Evolutionary conservation across 148 eudicot species (phyloP).

Genomic region (Rhododendron simsii): DNA sequence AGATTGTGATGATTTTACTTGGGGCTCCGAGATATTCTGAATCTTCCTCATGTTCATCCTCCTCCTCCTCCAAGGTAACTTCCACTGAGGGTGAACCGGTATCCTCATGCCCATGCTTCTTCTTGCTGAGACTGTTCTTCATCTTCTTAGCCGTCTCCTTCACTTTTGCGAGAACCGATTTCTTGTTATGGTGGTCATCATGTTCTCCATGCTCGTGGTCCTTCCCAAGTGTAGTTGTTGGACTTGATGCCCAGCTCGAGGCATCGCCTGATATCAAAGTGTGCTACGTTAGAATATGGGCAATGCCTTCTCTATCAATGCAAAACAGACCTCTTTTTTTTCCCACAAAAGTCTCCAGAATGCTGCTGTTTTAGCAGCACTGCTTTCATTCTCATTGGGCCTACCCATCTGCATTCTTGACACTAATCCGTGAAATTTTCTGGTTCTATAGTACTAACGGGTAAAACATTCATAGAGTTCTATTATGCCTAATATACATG

Average conservation of each 20-base stretch:
- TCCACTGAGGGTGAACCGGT: conserved; percentile 34
- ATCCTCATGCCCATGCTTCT: conserved; percentile 27
- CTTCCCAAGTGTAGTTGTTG: conserved; percentile 27
- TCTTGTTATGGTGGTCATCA: conserved; percentile 36
- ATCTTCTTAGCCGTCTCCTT: conserved; percentile 72
- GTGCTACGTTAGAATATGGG: background rate
- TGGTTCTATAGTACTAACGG: background rate
- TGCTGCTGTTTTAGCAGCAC: background rate
- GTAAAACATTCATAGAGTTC: background rate
- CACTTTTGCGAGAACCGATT: conserved; percentile 59
- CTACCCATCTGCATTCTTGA: background rate
- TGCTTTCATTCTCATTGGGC: background rate
- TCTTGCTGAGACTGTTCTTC: conserved; percentile 33
- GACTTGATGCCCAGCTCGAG: conserved; percentile 25
- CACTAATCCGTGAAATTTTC: background rate
- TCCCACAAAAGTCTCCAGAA: background rate
- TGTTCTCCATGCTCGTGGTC: conserved; percentile 51
- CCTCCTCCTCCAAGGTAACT: conserved; percentile 31
- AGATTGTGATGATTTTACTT: conserved; percentile 21
- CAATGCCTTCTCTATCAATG: background rate
- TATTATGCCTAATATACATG: background rate
- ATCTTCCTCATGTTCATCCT: conserved; percentile 37
- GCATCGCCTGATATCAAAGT: conserved; percentile 33
- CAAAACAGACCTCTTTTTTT: background rate
- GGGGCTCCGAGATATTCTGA: conserved; percentile 32